phyloP scores from a whole-genome alignment of 1,284 basidiomycete species.

The Gymnopus androsaceus region DNA sequence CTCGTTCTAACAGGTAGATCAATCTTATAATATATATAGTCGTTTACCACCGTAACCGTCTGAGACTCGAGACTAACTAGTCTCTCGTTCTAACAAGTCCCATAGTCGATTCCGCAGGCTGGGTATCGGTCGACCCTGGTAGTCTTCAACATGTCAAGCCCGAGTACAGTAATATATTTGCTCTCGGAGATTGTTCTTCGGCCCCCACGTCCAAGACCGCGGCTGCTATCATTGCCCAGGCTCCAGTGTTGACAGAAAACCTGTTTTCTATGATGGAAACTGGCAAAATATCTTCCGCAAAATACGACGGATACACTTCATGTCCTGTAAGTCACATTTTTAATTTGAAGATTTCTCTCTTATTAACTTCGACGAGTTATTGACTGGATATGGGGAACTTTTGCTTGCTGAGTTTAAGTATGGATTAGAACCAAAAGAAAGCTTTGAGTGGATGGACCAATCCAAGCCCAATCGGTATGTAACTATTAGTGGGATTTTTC shows the following conservation, averaged over 20 bases:
- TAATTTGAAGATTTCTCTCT: conserved; percentile 12
- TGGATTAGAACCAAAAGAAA: conserved; percentile 83
- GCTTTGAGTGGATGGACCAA: conserved; percentile 80
- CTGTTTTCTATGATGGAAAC: conserved; percentile 74
- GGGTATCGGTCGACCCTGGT: conserved; percentile 83
- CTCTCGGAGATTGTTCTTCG: conserved; percentile 88
- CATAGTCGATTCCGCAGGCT: conserved; percentile 80
- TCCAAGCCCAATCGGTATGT: conserved; percentile 59
- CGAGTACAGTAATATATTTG: conserved; percentile 82
- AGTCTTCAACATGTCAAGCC: conserved; percentile 86
- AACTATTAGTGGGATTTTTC: conserved; percentile 7
- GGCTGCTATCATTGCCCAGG: conserved; percentile 89
- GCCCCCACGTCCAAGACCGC: conserved; percentile 96
- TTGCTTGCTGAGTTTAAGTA: conserved; percentile 93
- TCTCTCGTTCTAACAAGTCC: too few species aligned
- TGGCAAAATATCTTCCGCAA: conserved; percentile 66
- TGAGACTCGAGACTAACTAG: too few species aligned
- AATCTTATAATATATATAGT: too few species aligned
- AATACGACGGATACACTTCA: conserved; percentile 84
- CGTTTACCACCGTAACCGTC: too few species aligned
- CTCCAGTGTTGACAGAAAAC: conserved; percentile 93
- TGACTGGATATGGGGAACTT: conserved; percentile 85
- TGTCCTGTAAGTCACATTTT: conserved; percentile 62
- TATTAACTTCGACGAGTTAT: conserved; percentile 48
- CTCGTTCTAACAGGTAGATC: too few species aligned